Percentiles rank a stretch among this genome's conserved stretches.
Conservation (phyloP, 371 early-diverging fungal genomes). For the Batkoa obscura region DNA sequence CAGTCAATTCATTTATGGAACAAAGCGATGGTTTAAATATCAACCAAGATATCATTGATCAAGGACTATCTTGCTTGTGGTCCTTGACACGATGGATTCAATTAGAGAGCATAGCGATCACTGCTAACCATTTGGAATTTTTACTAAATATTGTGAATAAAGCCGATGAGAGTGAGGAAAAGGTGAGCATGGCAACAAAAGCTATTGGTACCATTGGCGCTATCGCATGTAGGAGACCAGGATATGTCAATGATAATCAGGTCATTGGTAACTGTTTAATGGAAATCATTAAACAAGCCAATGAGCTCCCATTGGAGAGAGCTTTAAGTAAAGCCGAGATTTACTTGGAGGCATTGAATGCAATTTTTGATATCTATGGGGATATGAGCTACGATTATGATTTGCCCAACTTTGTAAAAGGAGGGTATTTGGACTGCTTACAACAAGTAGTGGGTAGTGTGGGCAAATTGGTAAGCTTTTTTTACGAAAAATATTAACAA, state of each 20-base stretch:
- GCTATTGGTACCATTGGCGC: constrained; percentile 50
- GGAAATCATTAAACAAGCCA: constrained; percentile 16
- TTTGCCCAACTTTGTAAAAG: constrained; percentile 56
- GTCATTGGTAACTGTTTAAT: constrained; percentile 44
- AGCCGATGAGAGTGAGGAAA: too few species aligned
- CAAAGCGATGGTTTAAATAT: not conserved
- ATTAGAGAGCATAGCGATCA: constrained; percentile 23
- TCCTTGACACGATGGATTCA: constrained; percentile 13
- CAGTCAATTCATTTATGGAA: not conserved
- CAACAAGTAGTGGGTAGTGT: constrained; percentile 25
- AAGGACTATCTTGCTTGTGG: not conserved
- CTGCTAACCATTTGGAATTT: constrained; percentile 18
- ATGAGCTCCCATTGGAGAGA: too few species aligned
- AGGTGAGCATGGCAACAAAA: constrained; percentile 25
- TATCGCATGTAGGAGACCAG: constrained; percentile 47
- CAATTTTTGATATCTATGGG: constrained; percentile 70
- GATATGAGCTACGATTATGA: constrained; percentile 75
- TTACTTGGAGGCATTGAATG: constrained; percentile 55
- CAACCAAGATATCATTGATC: not conserved
- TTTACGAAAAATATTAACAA: not conserved
- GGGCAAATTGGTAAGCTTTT: constrained; percentile 20
- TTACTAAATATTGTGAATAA: too few species aligned
- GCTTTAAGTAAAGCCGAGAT: constrained; percentile 26
- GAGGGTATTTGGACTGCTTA: constrained; percentile 35
- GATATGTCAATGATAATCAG: constrained; percentile 46